A percentile compares a stretch with the other conserved stretches of the same genome.
These are phyloP conservation scores for Pseudohyphozyma bogoriensis DNA, from an alignment of 768 basidiomycete genomes.

Conservation along the genomic window DNA sequence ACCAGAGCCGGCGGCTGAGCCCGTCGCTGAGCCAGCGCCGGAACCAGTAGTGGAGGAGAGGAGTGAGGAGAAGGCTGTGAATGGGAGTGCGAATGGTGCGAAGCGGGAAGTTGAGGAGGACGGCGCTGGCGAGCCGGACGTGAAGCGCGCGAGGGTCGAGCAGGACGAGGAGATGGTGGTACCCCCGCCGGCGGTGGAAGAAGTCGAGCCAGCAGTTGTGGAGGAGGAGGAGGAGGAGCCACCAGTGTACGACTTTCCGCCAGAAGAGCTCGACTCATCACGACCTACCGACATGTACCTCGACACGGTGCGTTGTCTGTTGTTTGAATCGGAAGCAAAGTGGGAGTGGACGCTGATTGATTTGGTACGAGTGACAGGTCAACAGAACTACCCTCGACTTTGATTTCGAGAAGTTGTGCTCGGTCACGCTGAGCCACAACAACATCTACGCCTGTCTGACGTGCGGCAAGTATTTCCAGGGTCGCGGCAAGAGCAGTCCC, in stretches of 20 bases:
- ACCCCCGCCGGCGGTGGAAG: not conserved
- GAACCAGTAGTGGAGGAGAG: not conserved
- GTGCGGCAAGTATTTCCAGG: conserved; percentile 98
- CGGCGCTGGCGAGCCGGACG: not conserved
- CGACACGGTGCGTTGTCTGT: conserved; percentile 27
- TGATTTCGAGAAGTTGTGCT: conserved; percentile 98
- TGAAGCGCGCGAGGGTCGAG: conserved; percentile 1
- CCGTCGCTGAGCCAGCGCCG: not conserved
- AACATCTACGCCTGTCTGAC: conserved; percentile 97
- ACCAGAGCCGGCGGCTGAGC: not conserved
- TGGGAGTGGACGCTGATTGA: not conserved
- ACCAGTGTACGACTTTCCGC: conserved; percentile 9
- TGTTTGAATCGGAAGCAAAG: not conserved
- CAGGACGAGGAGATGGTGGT: not conserved
- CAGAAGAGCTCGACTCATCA: not conserved
- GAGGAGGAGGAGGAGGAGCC: conserved; percentile 14
- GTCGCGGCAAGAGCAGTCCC: conserved; percentile 81
- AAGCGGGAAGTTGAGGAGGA: too few relatives aligned
- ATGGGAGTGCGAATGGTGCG: too few relatives aligned
- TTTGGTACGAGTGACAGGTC: conserved; percentile 49
- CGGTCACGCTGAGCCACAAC: conserved; percentile 89
- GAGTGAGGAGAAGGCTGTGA: not conserved
- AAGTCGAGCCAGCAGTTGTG: not conserved
- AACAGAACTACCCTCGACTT: conserved; percentile 86
- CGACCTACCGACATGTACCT: conserved; percentile 32